A percentile compares a stretch with the other conserved stretches of the same genome.
Evolutionary conservation across 306 rosid species (phyloP).

Genomic region (Calophaca sinica): DNA sequence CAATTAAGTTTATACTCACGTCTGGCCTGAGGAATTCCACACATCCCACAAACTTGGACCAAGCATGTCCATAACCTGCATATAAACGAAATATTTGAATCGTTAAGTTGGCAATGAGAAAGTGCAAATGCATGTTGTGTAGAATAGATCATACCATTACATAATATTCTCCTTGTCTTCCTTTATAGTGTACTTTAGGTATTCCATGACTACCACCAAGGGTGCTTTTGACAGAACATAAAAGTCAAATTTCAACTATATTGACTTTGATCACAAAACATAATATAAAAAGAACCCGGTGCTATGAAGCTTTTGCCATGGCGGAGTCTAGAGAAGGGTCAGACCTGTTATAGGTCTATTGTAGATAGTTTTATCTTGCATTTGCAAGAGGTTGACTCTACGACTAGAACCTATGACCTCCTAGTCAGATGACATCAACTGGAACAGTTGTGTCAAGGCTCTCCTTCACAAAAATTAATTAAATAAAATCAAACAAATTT

Average conservation of each 20-base stretch:
- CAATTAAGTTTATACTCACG: slow-evolving; percentile 64
- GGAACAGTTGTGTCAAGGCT: slow-evolving; percentile 4
- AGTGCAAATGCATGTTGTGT: not conserved
- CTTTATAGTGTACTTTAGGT: slow-evolving; percentile 95
- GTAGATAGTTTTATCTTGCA: not conserved
- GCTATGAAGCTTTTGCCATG: not conserved
- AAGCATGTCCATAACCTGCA: slow-evolving; percentile 98
- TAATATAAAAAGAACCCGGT: not conserved
- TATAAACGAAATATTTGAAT: slow-evolving; percentile 30
- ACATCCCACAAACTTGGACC: slow-evolving; percentile 99
- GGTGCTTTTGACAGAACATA: slow-evolving; percentile 61
- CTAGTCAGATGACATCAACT: slow-evolving; percentile 22
- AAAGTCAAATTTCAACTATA: slow-evolving; percentile 21
- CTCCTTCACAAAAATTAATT: slow-evolving; percentile 10
- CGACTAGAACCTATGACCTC: not conserved
- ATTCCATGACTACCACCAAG: slow-evolving; percentile 99
- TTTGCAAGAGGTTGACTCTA: slow-evolving; percentile 5
- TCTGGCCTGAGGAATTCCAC: slow-evolving; percentile 93
- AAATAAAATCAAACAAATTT: not conserved
- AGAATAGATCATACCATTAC: slow-evolving; percentile 76
- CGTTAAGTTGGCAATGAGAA: slow-evolving; percentile 19
- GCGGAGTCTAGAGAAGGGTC: not conserved
- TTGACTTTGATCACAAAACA: not conserved
- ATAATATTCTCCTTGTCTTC: slow-evolving; percentile 94
- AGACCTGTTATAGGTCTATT: slow-evolving; percentile 20